Conservation (phyloP, 129 eudicot genomes). For the Ambrosia artemisiifolia region DNA sequence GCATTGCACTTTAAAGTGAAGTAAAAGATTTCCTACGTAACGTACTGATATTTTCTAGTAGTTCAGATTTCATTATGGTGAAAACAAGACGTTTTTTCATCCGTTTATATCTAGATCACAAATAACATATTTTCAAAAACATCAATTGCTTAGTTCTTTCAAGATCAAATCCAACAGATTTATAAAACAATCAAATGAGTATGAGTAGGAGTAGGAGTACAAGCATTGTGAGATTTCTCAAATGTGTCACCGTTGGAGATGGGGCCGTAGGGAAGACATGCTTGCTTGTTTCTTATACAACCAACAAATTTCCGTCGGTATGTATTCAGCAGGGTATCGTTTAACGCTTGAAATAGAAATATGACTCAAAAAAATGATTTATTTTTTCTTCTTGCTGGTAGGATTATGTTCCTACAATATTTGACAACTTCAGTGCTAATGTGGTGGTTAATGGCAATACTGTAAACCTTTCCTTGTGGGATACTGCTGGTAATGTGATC, state of each 20-base stretch:
- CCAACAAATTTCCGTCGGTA: conserved; percentile 73
- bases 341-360: too few species aligned
- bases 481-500: conserved; percentile 61
- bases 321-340: too few species aligned
- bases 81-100: not conserved
- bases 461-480: conserved; percentile 84
- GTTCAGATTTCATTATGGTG: conserved; percentile 3
- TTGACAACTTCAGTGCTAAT: conserved; percentile 81
- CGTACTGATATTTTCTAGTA: conserved; percentile 2
- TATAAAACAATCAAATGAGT: not conserved
- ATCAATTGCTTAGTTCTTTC: not conserved
- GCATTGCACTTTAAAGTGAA: conserved; percentile 19
- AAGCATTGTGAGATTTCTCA: conserved; percentile 52
- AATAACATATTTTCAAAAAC: not conserved
- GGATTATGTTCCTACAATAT: conserved; percentile 92
- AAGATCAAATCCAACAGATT: not conserved
- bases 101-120: not conserved
- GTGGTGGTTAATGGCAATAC: conserved; percentile 74
- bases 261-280: conserved; percentile 92
- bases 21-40: conserved; percentile 20
- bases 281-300: conserved; percentile 78
- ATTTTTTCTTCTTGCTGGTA: not conserved
- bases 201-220: conserved; percentile 17
- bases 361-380: too few species aligned
- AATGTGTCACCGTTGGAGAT: conserved; percentile 84